Evolutionary conservation across 2,329 filamentous ascomycete species (phyloP).

Genomic region (Periglandula ipomoeae): DNA sequence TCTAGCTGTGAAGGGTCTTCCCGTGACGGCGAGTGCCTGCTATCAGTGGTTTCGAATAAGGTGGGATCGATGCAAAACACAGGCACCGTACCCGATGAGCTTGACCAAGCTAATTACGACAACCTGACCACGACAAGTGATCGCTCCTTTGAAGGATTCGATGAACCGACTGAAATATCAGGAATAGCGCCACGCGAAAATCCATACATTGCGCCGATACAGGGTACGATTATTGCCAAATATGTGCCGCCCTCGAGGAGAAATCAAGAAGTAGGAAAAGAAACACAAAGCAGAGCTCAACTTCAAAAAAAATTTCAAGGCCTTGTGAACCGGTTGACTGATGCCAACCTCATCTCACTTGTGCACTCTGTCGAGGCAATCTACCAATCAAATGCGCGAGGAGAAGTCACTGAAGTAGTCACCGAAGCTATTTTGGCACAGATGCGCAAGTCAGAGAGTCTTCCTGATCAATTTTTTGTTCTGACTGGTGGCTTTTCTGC

Average conservation of each 20-base stretch:
- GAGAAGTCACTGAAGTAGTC: slow-evolving; percentile 74
- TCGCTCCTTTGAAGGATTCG: slow-evolving; percentile 31
- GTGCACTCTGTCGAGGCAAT: slow-evolving; percentile 72
- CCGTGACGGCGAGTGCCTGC: neutral
- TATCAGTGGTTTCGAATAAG: neutral
- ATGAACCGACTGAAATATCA: slow-evolving; percentile 21
- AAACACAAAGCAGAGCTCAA: slow-evolving; percentile 57
- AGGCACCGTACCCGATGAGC: neutral
- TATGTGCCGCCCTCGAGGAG: slow-evolving; percentile 73
- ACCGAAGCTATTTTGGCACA: slow-evolving; percentile 71
- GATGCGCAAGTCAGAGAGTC: slow-evolving; percentile 65
- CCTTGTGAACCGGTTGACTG: slow-evolving; percentile 84
- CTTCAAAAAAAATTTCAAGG: slow-evolving; percentile 78
- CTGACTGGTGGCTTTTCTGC: slow-evolving; percentile 84
- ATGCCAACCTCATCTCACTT: slow-evolving; percentile 81
- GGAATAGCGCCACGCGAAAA: slow-evolving; percentile 60
- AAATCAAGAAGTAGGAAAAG: slow-evolving; percentile 55
- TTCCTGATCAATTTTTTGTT: slow-evolving; percentile 85
- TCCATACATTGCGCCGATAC: slow-evolving; percentile 70
- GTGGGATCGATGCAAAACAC: neutral
- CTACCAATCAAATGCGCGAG: slow-evolving; percentile 77
- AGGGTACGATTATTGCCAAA: slow-evolving; percentile 46
- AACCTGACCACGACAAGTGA: slow-evolving; percentile 11
- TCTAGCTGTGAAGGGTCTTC: neutral
- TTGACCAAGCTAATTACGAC: neutral